A percentile compares a stretch with the other conserved stretches of the same genome.
Evolutionary conservation across 495 filamentous ascomycete species (phyloP).

Genomic region (Usnea hakonensis): DNA sequence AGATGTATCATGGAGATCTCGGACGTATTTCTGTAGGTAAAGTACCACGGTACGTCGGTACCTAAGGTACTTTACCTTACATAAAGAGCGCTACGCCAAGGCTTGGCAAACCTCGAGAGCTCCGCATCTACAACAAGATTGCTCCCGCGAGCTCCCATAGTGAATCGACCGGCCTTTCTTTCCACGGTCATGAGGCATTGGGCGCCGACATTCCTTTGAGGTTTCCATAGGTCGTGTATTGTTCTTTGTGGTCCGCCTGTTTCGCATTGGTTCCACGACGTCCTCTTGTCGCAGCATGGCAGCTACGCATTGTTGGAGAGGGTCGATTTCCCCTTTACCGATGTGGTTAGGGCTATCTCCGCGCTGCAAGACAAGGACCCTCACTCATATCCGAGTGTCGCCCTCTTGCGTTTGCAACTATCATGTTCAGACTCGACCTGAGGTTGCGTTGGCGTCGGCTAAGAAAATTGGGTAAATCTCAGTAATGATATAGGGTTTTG

Average conservation of each 20-base stretch:
- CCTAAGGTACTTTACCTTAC: too few species aligned
- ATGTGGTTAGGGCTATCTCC: background rate
- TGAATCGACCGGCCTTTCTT: background rate
- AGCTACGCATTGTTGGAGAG: constrained; percentile 9
- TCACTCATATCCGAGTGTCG: background rate
- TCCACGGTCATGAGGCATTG: constrained; percentile 3
- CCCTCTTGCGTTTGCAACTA: background rate
- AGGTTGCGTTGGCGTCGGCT: background rate
- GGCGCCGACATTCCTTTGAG: constrained; percentile 4
- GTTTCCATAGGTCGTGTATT: background rate
- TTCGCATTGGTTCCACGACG: background rate
- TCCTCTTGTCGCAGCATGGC: constrained; percentile 3
- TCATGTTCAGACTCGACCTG: background rate
- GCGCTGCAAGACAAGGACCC: background rate
- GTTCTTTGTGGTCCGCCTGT: background rate
- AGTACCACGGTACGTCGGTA: too few species aligned
- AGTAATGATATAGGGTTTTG: background rate
- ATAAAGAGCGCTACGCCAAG: background rate
- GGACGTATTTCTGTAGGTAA: too few species aligned
- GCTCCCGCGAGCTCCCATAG: constrained; percentile 2
- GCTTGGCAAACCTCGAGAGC: background rate
- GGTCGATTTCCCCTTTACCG: constrained; percentile 1
- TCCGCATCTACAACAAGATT: background rate
- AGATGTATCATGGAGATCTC: too few species aligned
- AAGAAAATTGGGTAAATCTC: background rate